Evolutionary conservation across 345 rosid genomes (phyloP).

Genomic region (Eucalyptus paniculata): DNA sequence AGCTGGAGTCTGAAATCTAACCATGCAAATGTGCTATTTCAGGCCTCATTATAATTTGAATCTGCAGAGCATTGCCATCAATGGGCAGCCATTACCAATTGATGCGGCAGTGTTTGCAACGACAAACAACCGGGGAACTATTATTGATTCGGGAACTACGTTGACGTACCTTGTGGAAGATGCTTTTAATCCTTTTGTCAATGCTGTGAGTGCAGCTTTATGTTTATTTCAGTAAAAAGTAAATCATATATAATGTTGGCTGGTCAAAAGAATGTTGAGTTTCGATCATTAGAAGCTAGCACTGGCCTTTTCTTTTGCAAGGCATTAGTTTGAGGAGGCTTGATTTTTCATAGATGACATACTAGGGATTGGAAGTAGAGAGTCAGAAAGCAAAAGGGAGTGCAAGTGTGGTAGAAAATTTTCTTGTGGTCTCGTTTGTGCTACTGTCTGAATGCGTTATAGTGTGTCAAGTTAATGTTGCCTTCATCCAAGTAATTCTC

Average conservation of each 20-base stretch:
- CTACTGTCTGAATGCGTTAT: not conserved
- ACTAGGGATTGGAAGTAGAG: not conserved
- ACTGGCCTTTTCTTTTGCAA: not conserved
- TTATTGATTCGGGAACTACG: constrained; percentile 96
- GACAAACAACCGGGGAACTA: constrained; percentile 71
- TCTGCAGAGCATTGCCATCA: constrained; percentile 65
- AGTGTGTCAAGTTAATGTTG: not conserved
- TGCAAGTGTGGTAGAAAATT: not conserved
- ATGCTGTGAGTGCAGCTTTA: constrained; percentile 52
- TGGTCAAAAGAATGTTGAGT: not conserved
- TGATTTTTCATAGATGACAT: not conserved
- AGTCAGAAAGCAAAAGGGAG: not conserved
- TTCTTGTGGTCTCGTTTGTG: not conserved
- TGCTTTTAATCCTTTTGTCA: constrained; percentile 71
- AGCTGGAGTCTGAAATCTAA: not conserved
- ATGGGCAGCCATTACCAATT: constrained; percentile 57
- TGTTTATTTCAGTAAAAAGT: not conserved
- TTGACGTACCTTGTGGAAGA: constrained; percentile 86
- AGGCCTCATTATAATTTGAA: constrained; percentile 97
- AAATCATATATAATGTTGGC: not conserved
- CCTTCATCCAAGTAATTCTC: not conserved
- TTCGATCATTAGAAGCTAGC: not conserved
- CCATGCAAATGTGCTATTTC: constrained; percentile 12
- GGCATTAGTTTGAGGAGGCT: not conserved
- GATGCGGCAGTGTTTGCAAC: constrained; percentile 56